These are phyloP conservation scores for Mycena albidolilacea DNA, from an alignment of 768 basidiomycete genomes.

Conservation along the genomic window DNA sequence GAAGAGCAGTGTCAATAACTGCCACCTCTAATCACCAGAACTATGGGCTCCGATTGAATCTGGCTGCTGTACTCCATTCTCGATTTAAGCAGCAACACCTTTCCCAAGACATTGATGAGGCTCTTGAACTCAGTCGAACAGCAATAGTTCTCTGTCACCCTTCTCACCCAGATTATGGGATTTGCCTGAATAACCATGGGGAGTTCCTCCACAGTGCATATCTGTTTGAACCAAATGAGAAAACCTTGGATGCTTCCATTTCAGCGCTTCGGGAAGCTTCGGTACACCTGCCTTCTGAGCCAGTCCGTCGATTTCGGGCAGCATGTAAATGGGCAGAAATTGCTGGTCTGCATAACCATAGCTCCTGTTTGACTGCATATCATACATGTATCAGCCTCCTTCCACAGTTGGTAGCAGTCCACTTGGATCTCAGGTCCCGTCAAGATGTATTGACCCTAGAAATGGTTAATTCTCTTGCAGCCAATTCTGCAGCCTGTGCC, in stretches of 20 bases:
- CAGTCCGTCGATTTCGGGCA: too few relatives aligned
- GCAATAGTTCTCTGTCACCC: neutral
- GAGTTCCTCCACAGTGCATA: neutral
- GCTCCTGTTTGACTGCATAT: neutral
- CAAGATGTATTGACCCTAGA: neutral
- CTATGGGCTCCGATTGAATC: neutral
- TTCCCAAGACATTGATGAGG: neutral
- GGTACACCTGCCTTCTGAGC: too few relatives aligned
- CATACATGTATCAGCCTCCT: neutral
- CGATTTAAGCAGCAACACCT: neutral
- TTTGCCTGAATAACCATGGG: neutral
- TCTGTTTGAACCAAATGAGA: neutral
- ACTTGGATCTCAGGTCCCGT: neutral
- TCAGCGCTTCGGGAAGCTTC: too few relatives aligned
- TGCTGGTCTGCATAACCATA: neutral
- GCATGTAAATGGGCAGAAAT: neutral
- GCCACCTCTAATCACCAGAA: neutral
- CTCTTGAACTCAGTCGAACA: neutral
- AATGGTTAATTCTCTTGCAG: too few relatives aligned
- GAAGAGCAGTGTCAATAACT: neutral
- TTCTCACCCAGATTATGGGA: neutral
- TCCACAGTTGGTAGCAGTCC: neutral
- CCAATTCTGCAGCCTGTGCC: too few relatives aligned
- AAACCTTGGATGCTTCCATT: too few relatives aligned
- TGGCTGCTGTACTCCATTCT: neutral